Evolutionary conservation across 225 moss, liverwort and hornwort species (phyloP).

Genomic region (Ulota crispa): DNA sequence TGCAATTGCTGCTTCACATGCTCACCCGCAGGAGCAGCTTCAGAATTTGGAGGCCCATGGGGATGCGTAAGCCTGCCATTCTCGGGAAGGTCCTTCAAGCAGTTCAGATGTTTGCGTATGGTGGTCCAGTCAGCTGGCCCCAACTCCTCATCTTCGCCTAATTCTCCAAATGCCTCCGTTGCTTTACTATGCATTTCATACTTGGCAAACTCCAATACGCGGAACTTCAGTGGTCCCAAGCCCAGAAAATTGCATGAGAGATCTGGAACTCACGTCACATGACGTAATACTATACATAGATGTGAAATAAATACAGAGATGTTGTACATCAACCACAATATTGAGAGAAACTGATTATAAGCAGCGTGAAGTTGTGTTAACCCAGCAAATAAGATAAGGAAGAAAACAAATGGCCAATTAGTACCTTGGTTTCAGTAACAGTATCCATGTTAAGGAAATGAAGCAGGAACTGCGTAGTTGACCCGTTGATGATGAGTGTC

Average conservation of each 20-base stretch:
- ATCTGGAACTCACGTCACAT: background rate
- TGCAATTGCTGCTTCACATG: conserved; percentile 50
- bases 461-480: conserved; percentile 77
- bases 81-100: conserved; percentile 34
- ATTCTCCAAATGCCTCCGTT: conserved; percentile 66
- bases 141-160: conserved; percentile 82
- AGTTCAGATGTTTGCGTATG: conserved; percentile 60
- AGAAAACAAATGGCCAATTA: background rate
- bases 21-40: conserved; percentile 30
- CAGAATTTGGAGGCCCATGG: conserved; percentile 44
- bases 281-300: background rate
- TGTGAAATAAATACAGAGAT: background rate
- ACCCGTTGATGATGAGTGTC: conserved; percentile 80
- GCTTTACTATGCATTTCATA: conserved; percentile 72
- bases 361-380: background rate
- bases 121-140: conserved; percentile 77
- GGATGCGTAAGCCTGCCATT: conserved; percentile 49
- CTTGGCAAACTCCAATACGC: conserved; percentile 61
- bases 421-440: conserved; percentile 70
- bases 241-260: conserved; percentile 3
- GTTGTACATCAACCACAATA: background rate
- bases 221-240: conserved; percentile 37
- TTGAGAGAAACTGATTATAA: background rate
- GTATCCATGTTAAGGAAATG: conserved; percentile 54
- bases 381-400: background rate